phyloP scores from a whole-genome alignment of 352 stramenopile species.

The Globisporangium perplexum region DNA sequence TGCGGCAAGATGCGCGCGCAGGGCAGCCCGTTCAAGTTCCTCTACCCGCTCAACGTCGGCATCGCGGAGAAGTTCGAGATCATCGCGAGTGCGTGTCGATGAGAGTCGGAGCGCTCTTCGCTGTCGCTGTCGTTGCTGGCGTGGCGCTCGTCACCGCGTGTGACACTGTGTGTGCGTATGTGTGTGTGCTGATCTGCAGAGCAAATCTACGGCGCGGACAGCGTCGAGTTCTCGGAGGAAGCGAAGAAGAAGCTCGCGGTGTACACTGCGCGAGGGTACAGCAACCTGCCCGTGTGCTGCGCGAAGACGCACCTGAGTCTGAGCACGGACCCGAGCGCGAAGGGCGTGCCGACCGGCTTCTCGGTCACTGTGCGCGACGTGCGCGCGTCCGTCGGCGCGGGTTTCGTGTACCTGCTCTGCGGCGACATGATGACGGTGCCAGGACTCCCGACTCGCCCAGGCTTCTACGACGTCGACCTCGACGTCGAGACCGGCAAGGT shows the following conservation, averaged over 20 bases:
- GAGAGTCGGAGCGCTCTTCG: conserved; percentile 48
- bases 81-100: conserved; percentile 96
- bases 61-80: conserved; percentile 96
- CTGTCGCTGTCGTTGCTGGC: conserved; percentile 58
- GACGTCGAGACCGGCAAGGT: conserved; percentile 93
- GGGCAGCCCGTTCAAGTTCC: conserved; percentile 89
- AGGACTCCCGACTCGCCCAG: conserved; percentile 95
- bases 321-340: conserved; percentile 90
- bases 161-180: too few species aligned
- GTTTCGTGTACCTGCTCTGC: conserved; percentile 94
- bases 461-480: conserved; percentile 98
- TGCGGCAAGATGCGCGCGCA: conserved; percentile 78
- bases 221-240: conserved; percentile 93
- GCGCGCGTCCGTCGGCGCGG: conserved; percentile 93
- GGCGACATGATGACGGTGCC: conserved; percentile 99
- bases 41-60: conserved; percentile 92
- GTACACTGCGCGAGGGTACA: conserved; percentile 80
- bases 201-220: conserved; percentile 96
- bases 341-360: conserved; percentile 94
- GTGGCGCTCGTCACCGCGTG: conserved; percentile 55
- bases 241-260: conserved; percentile 93
- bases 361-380: conserved; percentile 94
- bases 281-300: conserved; percentile 92
- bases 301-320: conserved; percentile 99
- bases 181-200: conserved; percentile 33